phyloP scores from a whole-genome alignment of 306 rosid species.

The Crotalaria pallida region DNA sequence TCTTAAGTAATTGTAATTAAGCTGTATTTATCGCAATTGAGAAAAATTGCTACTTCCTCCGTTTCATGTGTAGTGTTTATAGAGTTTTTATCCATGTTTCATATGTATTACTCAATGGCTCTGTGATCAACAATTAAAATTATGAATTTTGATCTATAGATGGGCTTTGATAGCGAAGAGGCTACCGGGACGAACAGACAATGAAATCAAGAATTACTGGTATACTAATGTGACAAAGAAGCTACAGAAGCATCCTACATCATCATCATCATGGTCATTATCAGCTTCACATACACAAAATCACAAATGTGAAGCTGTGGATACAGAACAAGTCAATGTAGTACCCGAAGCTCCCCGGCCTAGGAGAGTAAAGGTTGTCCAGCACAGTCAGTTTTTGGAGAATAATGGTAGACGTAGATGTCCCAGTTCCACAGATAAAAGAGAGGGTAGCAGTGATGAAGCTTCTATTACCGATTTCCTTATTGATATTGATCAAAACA shows the following conservation, averaged over 20 bases:
- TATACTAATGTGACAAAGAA: conserved; percentile 44
- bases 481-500: conserved; percentile 26
- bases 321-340: neutral
- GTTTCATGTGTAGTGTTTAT: no score
- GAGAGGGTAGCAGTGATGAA: conserved; percentile 19
- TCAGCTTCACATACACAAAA: neutral
- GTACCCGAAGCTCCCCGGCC: conserved; percentile 24
- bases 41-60: no score
- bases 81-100: no score
- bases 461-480: conserved; percentile 25
- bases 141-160: no score
- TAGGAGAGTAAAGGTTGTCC: conserved; percentile 18
- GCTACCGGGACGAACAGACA: conserved; percentile 88
- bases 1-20: no score
- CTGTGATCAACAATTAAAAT: no score
- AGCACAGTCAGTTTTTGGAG: neutral
- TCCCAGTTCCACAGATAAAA: neutral
- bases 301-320: neutral
- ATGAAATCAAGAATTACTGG: conserved; percentile 83
- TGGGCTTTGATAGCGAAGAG: conserved; percentile 81
- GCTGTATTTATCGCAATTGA: no score
- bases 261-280: neutral
- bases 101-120: no score
- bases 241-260: neutral
- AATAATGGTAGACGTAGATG: neutral